phyloP scores from a whole-genome alignment of 1,284 basidiomycete species.

The Cryptococcus sp. region DNA sequence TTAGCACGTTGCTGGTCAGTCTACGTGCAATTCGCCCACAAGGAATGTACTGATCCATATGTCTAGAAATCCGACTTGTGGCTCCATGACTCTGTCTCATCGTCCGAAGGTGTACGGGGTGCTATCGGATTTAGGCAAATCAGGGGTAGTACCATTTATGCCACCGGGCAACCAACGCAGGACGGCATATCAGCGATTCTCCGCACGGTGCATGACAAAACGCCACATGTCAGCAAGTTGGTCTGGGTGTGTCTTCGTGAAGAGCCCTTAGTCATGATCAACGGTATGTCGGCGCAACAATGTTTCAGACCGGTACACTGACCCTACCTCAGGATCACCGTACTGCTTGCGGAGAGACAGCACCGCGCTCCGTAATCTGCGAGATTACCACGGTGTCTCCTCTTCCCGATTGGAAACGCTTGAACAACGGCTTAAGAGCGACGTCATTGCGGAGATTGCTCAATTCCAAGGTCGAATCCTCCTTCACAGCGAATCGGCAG shows the following conservation, averaged over 20 bases:
- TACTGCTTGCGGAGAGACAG: conserved; percentile 64
- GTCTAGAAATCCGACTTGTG: conserved; percentile 81
- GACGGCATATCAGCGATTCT: conserved; percentile 87
- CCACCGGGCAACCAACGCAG: conserved; percentile 82
- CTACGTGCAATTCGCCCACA: not conserved
- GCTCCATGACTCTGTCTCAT: conserved; percentile 68
- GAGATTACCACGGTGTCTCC: conserved; percentile 91
- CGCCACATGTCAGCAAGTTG: conserved; percentile 65
- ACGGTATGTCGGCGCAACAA: conserved; percentile 52
- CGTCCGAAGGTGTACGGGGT: conserved; percentile 72
- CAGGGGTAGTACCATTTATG: conserved; percentile 80
- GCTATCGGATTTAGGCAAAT: conserved; percentile 94
- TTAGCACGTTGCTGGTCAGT: conserved; percentile 66
- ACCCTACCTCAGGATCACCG: conserved; percentile 37
- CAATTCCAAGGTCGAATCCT: conserved; percentile 81
- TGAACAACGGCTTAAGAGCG: conserved; percentile 87
- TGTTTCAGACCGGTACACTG: conserved; percentile 5
- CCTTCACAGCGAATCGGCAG: conserved; percentile 84
- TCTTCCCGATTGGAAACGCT: conserved; percentile 80
- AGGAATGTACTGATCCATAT: not conserved
- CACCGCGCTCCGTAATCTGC: conserved; percentile 79
- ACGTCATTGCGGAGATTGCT: conserved; percentile 80
- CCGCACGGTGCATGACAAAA: conserved; percentile 63
- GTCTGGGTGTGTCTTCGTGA: conserved; percentile 93
- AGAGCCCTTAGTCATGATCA: conserved; percentile 87